Evolutionary conservation across 2,329 filamentous ascomycete genomes (phyloP), one percentile per base, ranked within the genome.

Genomic region (Trichoderma sp.): DNA sequence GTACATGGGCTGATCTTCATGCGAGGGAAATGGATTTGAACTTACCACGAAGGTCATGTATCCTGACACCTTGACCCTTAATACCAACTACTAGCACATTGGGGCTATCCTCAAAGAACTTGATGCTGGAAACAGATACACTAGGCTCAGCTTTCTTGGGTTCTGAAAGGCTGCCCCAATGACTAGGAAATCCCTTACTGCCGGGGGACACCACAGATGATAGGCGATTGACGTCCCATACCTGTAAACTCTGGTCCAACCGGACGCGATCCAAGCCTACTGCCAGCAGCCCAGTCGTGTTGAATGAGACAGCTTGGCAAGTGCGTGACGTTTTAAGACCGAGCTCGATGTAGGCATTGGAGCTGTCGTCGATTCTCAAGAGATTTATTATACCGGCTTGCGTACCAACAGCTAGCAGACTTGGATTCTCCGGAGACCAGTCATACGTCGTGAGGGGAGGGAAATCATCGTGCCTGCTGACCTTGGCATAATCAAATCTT

Each of bases 301-400:
- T 95, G 80, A 96, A 94, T 4, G 92, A 90, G 52, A 96, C 91
- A 0, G 92, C 91, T 75, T 95, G 93, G 74, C 92, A 95, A 55
- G 91, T 91, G 56, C 93, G 87, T 66, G 91, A 88, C 77, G 93
- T 88, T 77, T 92, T 93, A 58, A 94, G 86, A 24, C 88, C 87
- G 70, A 94, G 88, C 61, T 91, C 88, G 60, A 88, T 77, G 72
- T 87, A 87, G 40, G 85, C 87, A 75, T 87, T 93, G 64, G 85
- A 90, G 72, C 88, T 87, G 73, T 92, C 89, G 75, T 93, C 89
- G 59, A 96, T 86, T 71, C 89, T 87, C 68, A 96, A 81, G 24
- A 96, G 82, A 72, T 91, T 91, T 72, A 94, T 91, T 68, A 93
- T 88, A 60, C 93, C 93, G 49, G 89, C 89, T 16, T 89, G 86